These are phyloP conservation scores for Aspergillus aculeatinus DNA, from an alignment of 2,329 filamentous ascomycete species.

Conservation along the genomic window DNA sequence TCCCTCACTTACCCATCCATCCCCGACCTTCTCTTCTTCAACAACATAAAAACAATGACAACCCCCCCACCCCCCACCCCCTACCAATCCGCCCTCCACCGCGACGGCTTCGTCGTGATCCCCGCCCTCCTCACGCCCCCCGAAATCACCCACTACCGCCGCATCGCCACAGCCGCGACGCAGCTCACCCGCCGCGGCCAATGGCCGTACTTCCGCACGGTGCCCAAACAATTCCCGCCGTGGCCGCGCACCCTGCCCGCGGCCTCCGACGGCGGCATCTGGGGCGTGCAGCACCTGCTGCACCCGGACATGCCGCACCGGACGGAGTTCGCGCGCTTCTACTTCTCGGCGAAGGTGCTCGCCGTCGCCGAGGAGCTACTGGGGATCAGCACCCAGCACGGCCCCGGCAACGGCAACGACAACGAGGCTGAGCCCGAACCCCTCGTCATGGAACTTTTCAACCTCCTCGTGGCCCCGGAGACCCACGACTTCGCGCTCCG, in stretches of 20 bases:
- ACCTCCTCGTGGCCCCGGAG: constrained; percentile 72
- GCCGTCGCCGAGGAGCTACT: constrained; percentile 65
- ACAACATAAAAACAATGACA: constrained; percentile 9
- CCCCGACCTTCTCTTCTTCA: neutral
- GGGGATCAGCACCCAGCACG: no score
- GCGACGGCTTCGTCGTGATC: constrained; percentile 74
- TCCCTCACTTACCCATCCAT: neutral
- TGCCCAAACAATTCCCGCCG: constrained; percentile 88
- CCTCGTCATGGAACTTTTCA: constrained; percentile 84
- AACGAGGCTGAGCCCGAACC: constrained; percentile 43
- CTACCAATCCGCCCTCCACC: constrained; percentile 58
- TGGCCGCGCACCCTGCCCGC: constrained; percentile 63
- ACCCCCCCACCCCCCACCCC: constrained; percentile 30
- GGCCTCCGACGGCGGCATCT: constrained; percentile 64
- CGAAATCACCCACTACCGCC: constrained; percentile 60
- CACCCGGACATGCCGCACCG: constrained; percentile 68
- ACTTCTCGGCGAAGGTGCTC: constrained; percentile 69
- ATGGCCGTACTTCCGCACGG: constrained; percentile 80
- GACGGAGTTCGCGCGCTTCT: constrained; percentile 62
- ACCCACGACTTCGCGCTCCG: constrained; percentile 68
- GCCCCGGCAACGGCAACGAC: no score
- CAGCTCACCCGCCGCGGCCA: constrained; percentile 63
- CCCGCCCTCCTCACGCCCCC: constrained; percentile 60
- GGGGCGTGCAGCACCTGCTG: constrained; percentile 84
- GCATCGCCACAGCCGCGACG: constrained; percentile 57